A percentile compares a stretch with the other conserved stretches of the same genome.
Evolutionary conservation across 177 flowering plant species (phyloP).

Genomic region (Vitis hybrid): DNA sequence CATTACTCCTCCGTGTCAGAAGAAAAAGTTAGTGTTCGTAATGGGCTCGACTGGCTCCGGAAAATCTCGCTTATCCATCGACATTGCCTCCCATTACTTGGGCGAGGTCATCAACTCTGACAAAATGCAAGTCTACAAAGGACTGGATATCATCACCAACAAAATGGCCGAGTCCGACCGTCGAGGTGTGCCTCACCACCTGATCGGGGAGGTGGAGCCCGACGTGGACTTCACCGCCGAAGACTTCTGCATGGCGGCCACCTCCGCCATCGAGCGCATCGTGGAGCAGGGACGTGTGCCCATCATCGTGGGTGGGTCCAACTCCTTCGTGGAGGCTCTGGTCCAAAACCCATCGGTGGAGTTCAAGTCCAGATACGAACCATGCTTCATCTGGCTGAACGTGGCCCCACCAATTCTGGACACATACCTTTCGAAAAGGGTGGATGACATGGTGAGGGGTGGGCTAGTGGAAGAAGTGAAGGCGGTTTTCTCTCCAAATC

Average conservation of each 20-base stretch:
- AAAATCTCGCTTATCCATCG: constrained; percentile 6
- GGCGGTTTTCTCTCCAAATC: not conserved
- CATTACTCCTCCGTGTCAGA: not conserved
- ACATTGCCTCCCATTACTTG: too few species aligned
- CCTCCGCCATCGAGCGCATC: constrained; percentile 5
- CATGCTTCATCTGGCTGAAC: constrained; percentile 17
- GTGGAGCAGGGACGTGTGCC: constrained; percentile 2
- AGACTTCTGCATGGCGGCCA: constrained; percentile 8
- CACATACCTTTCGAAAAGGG: constrained; percentile 5
- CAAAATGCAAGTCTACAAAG: too few species aligned
- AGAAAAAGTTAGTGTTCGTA: constrained; percentile 16
- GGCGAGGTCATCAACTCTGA: too few species aligned
- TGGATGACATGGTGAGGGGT: constrained; percentile 19
- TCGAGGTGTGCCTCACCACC: too few species aligned
- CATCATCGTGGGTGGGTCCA: constrained; percentile 25
- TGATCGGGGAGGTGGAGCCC: too few species aligned
- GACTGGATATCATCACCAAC: too few species aligned
- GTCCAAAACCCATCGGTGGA: constrained; percentile 11
- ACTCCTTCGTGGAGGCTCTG: constrained; percentile 18
- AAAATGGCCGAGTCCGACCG: too few species aligned
- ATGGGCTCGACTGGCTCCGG: constrained; percentile 16
- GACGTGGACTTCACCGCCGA: too few species aligned
- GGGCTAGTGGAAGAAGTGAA: constrained; percentile 19
- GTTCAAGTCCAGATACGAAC: constrained; percentile 7
- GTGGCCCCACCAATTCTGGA: constrained; percentile 4